phyloP scores from a whole-genome alignment of 306 rosid genomes.

The Begonia loranthoides region DNA sequence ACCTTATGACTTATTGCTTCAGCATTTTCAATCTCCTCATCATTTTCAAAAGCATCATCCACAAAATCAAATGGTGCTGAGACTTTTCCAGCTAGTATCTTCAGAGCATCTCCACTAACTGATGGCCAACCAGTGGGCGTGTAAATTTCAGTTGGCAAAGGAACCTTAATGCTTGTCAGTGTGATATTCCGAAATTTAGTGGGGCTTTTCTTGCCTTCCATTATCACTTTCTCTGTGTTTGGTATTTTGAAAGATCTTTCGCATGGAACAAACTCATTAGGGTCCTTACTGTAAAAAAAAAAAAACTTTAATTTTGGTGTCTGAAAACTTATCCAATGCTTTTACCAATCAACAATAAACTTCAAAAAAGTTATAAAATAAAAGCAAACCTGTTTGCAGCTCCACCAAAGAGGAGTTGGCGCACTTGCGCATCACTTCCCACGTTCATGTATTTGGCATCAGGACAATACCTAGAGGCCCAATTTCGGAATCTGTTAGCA shows the following conservation, averaged over 20 bases:
- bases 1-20: conserved; percentile 20
- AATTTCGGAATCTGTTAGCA: conserved; percentile 64
- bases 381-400: conserved; percentile 40
- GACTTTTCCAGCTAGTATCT: conserved; percentile 70
- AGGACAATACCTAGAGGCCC: conserved; percentile 75
- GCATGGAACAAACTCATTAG: conserved; percentile 34
- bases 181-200: conserved; percentile 50
- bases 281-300: conserved; percentile 52
- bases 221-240: conserved; percentile 50
- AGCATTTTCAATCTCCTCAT: conserved; percentile 23
- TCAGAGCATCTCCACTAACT: conserved; percentile 68
- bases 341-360: not conserved
- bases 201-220: conserved; percentile 71
- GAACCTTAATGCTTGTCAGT: conserved; percentile 24
- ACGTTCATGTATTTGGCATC: conserved; percentile 89
- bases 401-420: conserved; percentile 86
- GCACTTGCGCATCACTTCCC: conserved; percentile 88
- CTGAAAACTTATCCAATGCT: not conserved
- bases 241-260: conserved; percentile 61
- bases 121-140: conserved; percentile 97
- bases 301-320: conserved; percentile 7
- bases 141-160: conserved; percentile 47
- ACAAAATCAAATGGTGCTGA: conserved; percentile 63
- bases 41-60: conserved; percentile 20
- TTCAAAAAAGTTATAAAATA: conserved; percentile 6